These are phyloP conservation scores for Protomyces arabidopsidicola DNA, from an alignment of 1,139 yeast genomes.

Conservation along the genomic window DNA sequence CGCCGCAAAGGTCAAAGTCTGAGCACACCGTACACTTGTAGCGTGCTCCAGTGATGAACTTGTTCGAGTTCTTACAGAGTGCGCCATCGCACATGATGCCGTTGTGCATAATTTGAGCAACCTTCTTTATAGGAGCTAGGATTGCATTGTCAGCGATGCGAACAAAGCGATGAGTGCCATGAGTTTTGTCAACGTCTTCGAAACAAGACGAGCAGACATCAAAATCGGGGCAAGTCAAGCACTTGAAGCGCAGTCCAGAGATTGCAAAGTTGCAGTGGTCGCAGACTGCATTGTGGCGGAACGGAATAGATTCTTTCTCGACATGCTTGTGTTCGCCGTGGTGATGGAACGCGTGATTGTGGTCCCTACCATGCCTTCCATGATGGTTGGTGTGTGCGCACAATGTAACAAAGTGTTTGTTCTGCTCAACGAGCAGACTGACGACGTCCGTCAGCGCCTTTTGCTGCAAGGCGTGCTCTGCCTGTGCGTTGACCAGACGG, in stretches of 20 bases:
- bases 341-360: too few species aligned
- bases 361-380: background rate
- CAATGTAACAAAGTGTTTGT: background rate
- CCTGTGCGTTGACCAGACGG: background rate
- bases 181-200: conserved; percentile 13
- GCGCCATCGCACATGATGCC: conserved; percentile 47
- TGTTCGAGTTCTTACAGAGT: conserved; percentile 35
- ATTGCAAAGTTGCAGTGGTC: conserved; percentile 36
- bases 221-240: conserved; percentile 50
- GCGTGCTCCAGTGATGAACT: conserved; percentile 45
- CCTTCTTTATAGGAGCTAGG: background rate
- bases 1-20: conserved; percentile 51
- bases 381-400: background rate
- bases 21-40: conserved; percentile 51
- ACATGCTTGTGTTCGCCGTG: background rate
- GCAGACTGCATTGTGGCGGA: conserved; percentile 32
- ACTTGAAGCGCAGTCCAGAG: conserved; percentile 47
- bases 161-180: conserved; percentile 30
- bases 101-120: conserved; percentile 32
- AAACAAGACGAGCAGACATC: conserved; percentile 50
- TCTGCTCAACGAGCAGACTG: background rate
- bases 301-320: background rate
- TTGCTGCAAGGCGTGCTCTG: background rate
- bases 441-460: background rate
- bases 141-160: conserved; percentile 11